Evolutionary conservation across 805 yeast species (phyloP), one percentile per base, ranked within the genome.

Genomic region (Metschnikowia vanudenii): DNA sequence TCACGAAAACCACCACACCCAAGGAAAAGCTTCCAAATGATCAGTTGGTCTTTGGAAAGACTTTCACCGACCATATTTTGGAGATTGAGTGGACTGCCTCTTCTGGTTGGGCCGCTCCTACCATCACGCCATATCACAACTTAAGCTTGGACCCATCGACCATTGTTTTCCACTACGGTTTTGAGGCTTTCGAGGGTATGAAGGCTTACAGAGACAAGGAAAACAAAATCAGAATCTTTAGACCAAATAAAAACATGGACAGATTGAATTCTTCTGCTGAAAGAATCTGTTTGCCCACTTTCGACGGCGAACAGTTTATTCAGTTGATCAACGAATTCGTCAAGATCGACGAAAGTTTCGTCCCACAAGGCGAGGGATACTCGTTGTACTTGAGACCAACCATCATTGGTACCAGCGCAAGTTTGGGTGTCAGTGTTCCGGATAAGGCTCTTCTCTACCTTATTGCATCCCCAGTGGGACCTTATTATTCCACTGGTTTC

Each of bases 401-500:
- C 34, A 71, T 94, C 76, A 94, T 92, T 57, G 98, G 98, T 61
- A 92, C 97, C 42, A 79, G 90, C 49, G 82, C 86, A 26, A 85
- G 88, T 47, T 78, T 92, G 50, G 99, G 99, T 58, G 97, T 92
- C 44, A 78, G 84, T 40, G 71, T 81, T 30, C 98, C 98, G 43
- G 77, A 79, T 59, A 84, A 76, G 56, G 97, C 98, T 11, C 73
- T 88, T 50, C 71, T 92, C 54, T 94, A 73, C 64, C 89, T 91
- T 38, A 91, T 92, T 66, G 85, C 92, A 37, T 88, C 96, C 14
- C 98, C 98, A 24, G 98, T 92, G 26, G 98, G 98, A 41, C 97
- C 98, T 20, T 94, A 92, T 79, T 89, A 54, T 43, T 49, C 57
- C 61, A 86, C 96, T 16, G 97, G 98, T 16, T 92, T 92, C 82